phyloP scores from a whole-genome alignment of 208 protist species.

The Endotrypanum monterogeii region DNA sequence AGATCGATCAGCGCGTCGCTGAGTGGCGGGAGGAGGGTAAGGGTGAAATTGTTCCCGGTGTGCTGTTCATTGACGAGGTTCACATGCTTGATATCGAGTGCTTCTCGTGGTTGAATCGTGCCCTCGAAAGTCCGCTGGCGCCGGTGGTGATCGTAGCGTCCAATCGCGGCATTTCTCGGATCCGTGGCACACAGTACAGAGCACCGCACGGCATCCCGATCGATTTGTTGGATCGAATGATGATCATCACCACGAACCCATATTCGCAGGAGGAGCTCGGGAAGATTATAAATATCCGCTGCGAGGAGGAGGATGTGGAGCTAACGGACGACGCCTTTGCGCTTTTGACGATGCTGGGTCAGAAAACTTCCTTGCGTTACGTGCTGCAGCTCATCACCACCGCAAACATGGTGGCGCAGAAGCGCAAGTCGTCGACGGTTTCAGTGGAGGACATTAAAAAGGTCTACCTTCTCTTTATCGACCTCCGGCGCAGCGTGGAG shows the following conservation, averaged over 20 bases:
- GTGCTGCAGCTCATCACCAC: conserved; percentile 99
- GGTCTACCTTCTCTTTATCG: conserved; percentile 98
- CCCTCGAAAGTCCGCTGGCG: conserved; percentile 98
- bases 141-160: conserved; percentile 99
- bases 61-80: conserved; percentile 96
- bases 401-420: conserved; percentile 93
- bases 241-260: conserved; percentile 98
- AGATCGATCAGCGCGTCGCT: conserved; percentile 99
- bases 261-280: conserved; percentile 96
- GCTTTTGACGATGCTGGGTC: conserved; percentile 96
- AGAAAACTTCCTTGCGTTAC: conserved; percentile 98
- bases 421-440: conserved; percentile 94
- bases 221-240: conserved; percentile 98
- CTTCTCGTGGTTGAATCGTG: conserved; percentile 99
- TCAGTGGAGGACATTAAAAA: conserved; percentile 96
- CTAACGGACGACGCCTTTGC: conserved; percentile 96
- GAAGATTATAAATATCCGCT: conserved; percentile 97
- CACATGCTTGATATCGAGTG: conserved; percentile 99
- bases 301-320: conserved; percentile 99
- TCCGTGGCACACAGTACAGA: conserved; percentile 98
- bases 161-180: conserved; percentile 99
- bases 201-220: conserved; percentile 99
- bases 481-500: conserved; percentile 94
- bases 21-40: conserved; percentile 99
- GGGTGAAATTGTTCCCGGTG: conserved; percentile 99